Evolutionary conservation across 495 filamentous ascomycete genomes (phyloP), one percentile per base, ranked within the genome.

Genomic region (Penicillium chermesinum): DNA sequence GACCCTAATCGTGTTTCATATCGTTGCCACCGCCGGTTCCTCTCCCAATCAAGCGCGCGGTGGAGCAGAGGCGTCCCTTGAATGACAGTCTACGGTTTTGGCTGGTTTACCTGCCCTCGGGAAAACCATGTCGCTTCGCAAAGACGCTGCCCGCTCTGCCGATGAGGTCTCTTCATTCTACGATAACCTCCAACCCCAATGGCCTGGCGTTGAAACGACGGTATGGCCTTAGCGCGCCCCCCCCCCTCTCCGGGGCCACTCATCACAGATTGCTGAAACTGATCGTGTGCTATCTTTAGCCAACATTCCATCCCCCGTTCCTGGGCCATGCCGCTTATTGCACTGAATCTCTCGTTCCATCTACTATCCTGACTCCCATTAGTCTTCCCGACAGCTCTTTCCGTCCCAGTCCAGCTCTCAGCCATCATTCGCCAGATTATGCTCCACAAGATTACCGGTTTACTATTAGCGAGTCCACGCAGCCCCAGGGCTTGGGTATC

Each of bases 321-420:
- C 50, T 65, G 34, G 57, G 58, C 7, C 55, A 50, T 42, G 54
- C 61, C 36, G 57, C 67, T 1, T 73, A 72, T 48, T 69, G 61
- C 48, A 57, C 61, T 15, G 57, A 60, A 22, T 48, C 64, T 17
- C 41, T 68, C 38, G 68, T 60, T 13, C 62, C 51, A 44, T 38
- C 62, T 21, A 21, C 47, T 40, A 59, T 70, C 32, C 44, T 71
- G 20, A 73, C 70, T 1, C 70, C 71, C 19, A 65, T 70, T 54
- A 70, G 70, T 43, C 62, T 75, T 1, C 62, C 67, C 13, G 71
- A 72, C 38, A 69, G 41, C 49, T 59, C 66, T 39, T 70, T 66
- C 25, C 47, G 57, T 34, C 56, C 65, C 9, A 72, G 67, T 39
- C 71, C 71, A 37, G 69, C 57, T 12, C 43, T 72, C 43, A 68